These are phyloP conservation scores for Cercospora sesami DNA, from an alignment of 2,329 filamentous ascomycete species.

Conservation along the genomic window DNA sequence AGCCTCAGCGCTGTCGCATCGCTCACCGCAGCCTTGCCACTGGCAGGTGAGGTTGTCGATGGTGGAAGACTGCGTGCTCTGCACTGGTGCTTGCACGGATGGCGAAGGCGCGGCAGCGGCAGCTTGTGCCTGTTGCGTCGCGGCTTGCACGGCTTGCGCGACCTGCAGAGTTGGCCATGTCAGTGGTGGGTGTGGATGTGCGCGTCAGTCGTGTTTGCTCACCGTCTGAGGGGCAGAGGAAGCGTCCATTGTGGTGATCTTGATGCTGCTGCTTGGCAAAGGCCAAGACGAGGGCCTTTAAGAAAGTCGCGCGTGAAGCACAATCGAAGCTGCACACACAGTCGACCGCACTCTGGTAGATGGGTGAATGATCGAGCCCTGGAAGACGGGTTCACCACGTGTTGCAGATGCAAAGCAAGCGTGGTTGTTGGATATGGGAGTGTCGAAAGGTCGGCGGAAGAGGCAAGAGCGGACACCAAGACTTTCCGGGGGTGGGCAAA, in stretches of 20 bases:
- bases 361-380: not conserved
- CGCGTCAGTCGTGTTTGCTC: slow-evolving; percentile 4
- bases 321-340: not conserved
- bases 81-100: slow-evolving; percentile 33
- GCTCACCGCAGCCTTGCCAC: slow-evolving; percentile 64
- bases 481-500: slow-evolving; percentile 7
- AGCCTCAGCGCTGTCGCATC: slow-evolving; percentile 57
- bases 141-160: slow-evolving; percentile 37
- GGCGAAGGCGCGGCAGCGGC: slow-evolving; percentile 32
- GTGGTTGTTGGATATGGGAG: not conserved
- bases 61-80: slow-evolving; percentile 35
- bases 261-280: slow-evolving; percentile 7
- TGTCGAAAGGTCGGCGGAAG: not conserved
- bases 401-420: not conserved
- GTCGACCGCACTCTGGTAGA: not conserved
- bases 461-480: slow-evolving; percentile 13
- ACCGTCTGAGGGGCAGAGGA: slow-evolving; percentile 9
- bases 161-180: slow-evolving; percentile 25
- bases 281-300: slow-evolving; percentile 3
- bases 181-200: not conserved
- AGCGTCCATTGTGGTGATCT: slow-evolving; percentile 7
- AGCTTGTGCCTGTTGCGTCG: slow-evolving; percentile 33
- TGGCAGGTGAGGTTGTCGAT: slow-evolving; percentile 57
- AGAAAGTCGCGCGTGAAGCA: not conserved
- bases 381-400: not conserved